Evolutionary conservation across 2,329 filamentous ascomycete genomes (phyloP), one percentile per base, ranked within the genome.

Genomic region (Fusarium circinatum): DNA sequence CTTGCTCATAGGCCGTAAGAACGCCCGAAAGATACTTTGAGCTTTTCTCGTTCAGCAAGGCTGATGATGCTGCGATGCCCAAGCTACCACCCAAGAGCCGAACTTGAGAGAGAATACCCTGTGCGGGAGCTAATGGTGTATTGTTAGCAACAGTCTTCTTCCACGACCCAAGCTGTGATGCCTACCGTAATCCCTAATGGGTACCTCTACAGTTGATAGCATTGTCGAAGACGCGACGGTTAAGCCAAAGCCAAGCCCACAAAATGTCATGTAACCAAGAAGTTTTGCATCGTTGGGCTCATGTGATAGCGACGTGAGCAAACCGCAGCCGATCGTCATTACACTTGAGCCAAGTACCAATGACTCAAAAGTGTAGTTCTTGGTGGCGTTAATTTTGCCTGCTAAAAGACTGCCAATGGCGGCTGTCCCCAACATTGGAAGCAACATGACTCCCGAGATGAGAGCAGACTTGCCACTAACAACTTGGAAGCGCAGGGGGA

Each of bases 21-120:
- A 78, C 62, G n/a, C 75, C 79, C 5, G 71, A 68, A 39, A 84
- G 73, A 32, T 79, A 71, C 7, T 78, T 62, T 32, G 75, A 65
- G 12, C 78, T 47, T 79, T 80, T 73, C 75, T 81, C 56, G 68
- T 80, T 48, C 74, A 88, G 74, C 22, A 89, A 82, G 22, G 85
- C 85, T 2, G 87, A 85, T 26, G 86, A 89, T 3, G 85, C 83
- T 6, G 88, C 86, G 59, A 89, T 88, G 7, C 88, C 88, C 34
- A 89, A 80, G 64, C 87, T 88, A 11, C 88, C 87, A 9, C 88
- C 88, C 1, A 89, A 80, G 28, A 89, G 84, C 38, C 87, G 83
- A 30, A 84, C 78, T 62, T 89, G 87, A 0, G 87, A 85, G 18
- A 89, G 75, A 44, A 89, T 85, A 2, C 86, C 88, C 71, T 89